Conservation (phyloP, 345 rosid species). For the Citrus medica region DNA sequence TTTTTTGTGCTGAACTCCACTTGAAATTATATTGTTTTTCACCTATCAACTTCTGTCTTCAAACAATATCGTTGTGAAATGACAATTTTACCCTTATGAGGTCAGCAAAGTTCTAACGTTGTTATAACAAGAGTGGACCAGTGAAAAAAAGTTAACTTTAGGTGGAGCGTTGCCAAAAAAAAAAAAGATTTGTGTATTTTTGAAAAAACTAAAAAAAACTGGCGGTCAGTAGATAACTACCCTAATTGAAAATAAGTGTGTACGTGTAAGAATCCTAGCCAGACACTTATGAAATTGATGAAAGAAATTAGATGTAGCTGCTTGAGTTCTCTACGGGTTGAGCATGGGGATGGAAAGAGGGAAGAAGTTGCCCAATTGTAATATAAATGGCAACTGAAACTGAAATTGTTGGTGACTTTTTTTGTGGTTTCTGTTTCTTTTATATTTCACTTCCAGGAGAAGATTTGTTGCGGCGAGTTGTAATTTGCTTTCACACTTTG, state of each 20-base stretch:
- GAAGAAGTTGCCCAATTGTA: conserved; percentile 1
- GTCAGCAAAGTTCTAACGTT: too few species aligned
- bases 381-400: not conserved
- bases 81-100: too few species aligned
- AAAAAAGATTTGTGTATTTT: too few species aligned
- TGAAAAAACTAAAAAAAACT: too few species aligned
- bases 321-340: not conserved
- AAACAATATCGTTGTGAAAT: too few species aligned
- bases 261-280: not conserved
- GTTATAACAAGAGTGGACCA: too few species aligned
- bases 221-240: too few species aligned
- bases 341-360: not conserved
- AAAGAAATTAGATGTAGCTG: not conserved
- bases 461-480: not conserved
- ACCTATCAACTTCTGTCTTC: too few species aligned
- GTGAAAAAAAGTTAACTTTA: too few species aligned
- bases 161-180: too few species aligned
- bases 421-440: not conserved
- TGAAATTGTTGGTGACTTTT: not conserved
- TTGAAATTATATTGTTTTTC: too few species aligned
- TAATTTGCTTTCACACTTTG: not conserved
- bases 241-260: not conserved
- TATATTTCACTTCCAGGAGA: not conserved
- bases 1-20: too few species aligned
- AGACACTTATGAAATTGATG: not conserved